Evolutionary conservation across 305 asterid species (phyloP), one percentile per base, ranked within the genome.

Genomic region (Plantago lanceolata): DNA sequence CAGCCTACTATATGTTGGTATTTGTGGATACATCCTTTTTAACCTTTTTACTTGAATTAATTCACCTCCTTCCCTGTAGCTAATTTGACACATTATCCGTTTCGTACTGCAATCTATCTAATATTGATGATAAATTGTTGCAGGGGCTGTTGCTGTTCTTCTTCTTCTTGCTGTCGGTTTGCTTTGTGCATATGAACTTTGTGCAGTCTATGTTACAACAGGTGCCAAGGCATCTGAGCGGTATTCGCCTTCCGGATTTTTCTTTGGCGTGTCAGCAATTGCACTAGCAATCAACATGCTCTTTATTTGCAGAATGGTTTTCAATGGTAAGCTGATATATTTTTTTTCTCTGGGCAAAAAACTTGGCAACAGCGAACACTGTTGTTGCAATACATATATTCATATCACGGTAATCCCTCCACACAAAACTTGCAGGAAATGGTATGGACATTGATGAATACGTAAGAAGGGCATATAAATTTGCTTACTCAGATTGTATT

Each of bases 191-290:
- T 94, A 94, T 69, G 97, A 94, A 79, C 97, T 94, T 61, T 94
- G 97, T 76, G 99, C 97, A 29, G 99, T 94, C 52, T 94, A 94
- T 71, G 97, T 94, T 70, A 87, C 97, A 29, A 90, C 90, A 15
- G 96, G 99, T 63, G 82, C 83, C 49, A 90, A 85, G 81, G 97
- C 99, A 64, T 90, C 99, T 0, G 95, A 94, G 73, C 90, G 85
- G 63, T 94, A 94, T 83, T 94, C 99, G 55, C 88, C 99, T 75
- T 88, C 99, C 44, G 99, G 99, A 52, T 94, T 90, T 77, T 94
- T 94, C 93, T 94, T 94, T 81, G 99, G 99, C 45, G 97, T 94
- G 76, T 90, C 99, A 50, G 99, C 97, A 65, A 86, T 90, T 69
- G 90, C 96, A 64, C 79, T 94, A 65, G 99, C 97, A 65, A 90